Evolutionary conservation across 805 yeast species (phyloP), one percentile per base, ranked within the genome.

Genomic region (Schwanniomyces pseudopolymorphus): DNA sequence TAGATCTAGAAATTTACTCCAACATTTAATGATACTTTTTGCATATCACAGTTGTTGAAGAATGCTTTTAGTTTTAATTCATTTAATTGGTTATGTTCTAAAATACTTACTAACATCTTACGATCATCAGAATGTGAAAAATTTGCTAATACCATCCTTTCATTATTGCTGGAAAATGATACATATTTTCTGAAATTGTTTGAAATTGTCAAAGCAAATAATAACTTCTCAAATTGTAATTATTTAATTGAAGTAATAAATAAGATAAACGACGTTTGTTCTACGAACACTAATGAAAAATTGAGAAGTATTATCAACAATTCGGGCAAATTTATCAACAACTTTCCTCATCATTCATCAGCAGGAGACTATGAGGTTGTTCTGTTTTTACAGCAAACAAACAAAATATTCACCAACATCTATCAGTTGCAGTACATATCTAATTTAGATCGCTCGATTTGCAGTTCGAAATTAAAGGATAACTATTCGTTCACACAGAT

Each of bases 401-500:
- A 49, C 22, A 41, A 39, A 19, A 35, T 36, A 20, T 49, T 49
- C 39, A 42, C 25, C 11, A 53, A 53, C 35, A 36, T 53, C 24
- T 47, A 43, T 22, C 57, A 51, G 39, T 37, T 53, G 33, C 35
- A n/a, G 10, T 33, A 10, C 7, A 16, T 47, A 17, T 37, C 33
- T 19, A 40, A 40, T 17, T 33, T 31, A 19, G 25, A 31, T 26
- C 36, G 13, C 3, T 16, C 40, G 11, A 48, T 49, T 39, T 46
- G 49, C 31, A 45, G 44, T 22, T 37, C 42, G 3, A 40, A 39
- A 25, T 33, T 45, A 6, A 35, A 42, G 11, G 39, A 44, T 16
- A 43, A 47, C 21, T 37, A 47, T 22, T 27, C 40, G 5, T 47
- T 51, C 14, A 20, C 47, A 14, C 57, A 53, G 31, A 14, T 49